phyloP scores from a whole-genome alignment of 768 basidiomycete species.

The Russula compacta region DNA sequence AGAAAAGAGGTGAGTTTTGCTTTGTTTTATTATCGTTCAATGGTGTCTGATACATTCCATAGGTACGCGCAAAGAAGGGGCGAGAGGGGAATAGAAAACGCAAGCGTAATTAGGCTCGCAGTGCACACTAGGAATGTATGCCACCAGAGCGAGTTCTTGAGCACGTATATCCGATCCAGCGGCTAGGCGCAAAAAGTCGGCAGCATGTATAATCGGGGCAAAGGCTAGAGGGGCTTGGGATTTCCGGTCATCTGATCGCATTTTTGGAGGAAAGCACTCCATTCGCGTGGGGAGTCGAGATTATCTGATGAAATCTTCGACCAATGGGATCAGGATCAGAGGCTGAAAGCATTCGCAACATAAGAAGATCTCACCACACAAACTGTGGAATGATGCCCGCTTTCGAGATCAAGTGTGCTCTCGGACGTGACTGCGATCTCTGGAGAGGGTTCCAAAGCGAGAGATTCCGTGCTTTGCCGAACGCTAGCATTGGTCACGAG shows the following conservation, averaged over 20 bases:
- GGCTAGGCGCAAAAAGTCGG: neutral
- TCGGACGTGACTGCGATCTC: conserved; percentile 32
- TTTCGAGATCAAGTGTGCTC: conserved; percentile 45
- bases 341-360: neutral
- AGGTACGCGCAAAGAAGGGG: conserved; percentile 81
- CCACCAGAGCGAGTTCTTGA: neutral
- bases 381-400: conserved; percentile 37
- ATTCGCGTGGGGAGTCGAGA: conserved; percentile 30
- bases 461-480: conserved; percentile 33
- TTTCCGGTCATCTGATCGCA: conserved; percentile 34
- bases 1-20: conserved; percentile 67
- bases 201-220: neutral
- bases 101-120: conserved; percentile 29
- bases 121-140: neutral
- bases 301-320: conserved; percentile 40
- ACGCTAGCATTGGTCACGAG: conserved; percentile 41
- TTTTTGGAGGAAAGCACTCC: conserved; percentile 36
- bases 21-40: neutral
- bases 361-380: conserved; percentile 42
- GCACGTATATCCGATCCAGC: neutral
- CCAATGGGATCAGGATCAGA: neutral
- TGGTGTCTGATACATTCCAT: conserved; percentile 13
- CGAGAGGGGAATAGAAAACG: conserved; percentile 60
- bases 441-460: conserved; percentile 13
- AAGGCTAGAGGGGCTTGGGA: neutral